A percentile compares a stretch with the other conserved stretches of the same genome.
phyloP scores from a whole-genome alignment of 805 yeast species.

The Kodamaea leandrae region DNA sequence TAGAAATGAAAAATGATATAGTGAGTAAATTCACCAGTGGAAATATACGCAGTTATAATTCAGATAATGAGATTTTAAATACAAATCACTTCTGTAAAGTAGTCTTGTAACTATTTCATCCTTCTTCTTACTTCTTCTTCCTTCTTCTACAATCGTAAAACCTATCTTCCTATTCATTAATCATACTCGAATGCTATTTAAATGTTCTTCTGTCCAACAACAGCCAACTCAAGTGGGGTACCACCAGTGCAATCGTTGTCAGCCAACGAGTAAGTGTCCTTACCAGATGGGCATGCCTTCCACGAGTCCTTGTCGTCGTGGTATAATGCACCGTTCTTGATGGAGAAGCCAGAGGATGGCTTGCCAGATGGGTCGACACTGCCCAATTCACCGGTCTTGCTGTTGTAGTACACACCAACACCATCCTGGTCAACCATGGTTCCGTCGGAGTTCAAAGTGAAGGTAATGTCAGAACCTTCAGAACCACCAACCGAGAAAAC shows the following conservation, averaged over 20 bases:
- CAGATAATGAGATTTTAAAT: too few relatives aligned
- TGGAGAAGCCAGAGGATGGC: constrained; percentile 38
- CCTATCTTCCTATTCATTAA: neutral
- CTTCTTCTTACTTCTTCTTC: neutral
- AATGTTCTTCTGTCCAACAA: constrained; percentile 11
- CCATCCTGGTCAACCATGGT: constrained; percentile 28
- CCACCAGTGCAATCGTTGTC: constrained; percentile 25
- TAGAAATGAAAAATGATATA: neutral
- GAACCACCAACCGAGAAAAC: constrained; percentile 31
- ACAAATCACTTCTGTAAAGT: too few relatives aligned
- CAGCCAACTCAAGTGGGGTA: constrained; percentile 21
- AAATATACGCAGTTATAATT: too few relatives aligned
- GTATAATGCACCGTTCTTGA: constrained; percentile 33
- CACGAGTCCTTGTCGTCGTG: constrained; percentile 33
- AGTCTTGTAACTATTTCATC: too few relatives aligned
- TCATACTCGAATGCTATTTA: neutral
- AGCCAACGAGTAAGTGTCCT: constrained; percentile 20
- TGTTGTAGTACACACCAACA: constrained; percentile 23
- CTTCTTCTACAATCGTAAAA: neutral
- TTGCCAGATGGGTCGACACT: constrained; percentile 28
- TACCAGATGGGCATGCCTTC: constrained; percentile 34
- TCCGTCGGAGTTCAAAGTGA: constrained; percentile 22
- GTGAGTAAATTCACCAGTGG: too few relatives aligned
- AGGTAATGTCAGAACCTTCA: constrained; percentile 21
- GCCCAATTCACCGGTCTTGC: constrained; percentile 29